These are phyloP conservation scores for Linderina pennispora DNA, from an alignment of 192 early-diverging fungal species.

Conservation along the genomic window DNA sequence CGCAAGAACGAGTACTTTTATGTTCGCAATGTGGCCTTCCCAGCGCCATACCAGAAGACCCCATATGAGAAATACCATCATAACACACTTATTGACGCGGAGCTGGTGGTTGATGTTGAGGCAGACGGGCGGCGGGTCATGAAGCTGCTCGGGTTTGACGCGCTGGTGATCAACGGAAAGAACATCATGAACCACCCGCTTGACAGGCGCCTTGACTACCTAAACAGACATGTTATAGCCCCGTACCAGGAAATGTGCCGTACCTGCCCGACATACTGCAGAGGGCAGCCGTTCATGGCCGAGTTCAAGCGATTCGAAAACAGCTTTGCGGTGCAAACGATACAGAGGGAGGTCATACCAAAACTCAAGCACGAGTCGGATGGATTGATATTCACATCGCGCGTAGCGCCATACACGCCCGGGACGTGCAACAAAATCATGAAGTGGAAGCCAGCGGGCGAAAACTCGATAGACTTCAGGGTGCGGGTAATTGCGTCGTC, in stretches of 20 bases:
- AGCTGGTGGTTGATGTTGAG: constrained; percentile 76
- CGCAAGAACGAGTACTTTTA: constrained; percentile 82
- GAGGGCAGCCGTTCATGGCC: constrained; percentile 17
- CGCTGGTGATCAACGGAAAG: constrained; percentile 53
- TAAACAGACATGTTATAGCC: constrained; percentile 55
- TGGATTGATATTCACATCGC: constrained; percentile 71
- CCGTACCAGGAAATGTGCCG: constrained; percentile 43
- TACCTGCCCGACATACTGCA: neutral
- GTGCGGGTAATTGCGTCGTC: constrained; percentile 26
- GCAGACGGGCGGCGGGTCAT: constrained; percentile 46
- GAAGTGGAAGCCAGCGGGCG: constrained; percentile 82
- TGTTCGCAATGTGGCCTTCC: constrained; percentile 56
- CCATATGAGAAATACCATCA: constrained; percentile 50
- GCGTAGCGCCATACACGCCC: constrained; percentile 50
- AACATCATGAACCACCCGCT: constrained; percentile 54
- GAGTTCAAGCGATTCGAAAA: constrained; percentile 61
- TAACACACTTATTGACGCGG: constrained; percentile 84
- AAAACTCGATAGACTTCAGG: constrained; percentile 76
- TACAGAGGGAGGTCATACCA: constrained; percentile 56
- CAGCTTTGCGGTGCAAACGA: constrained; percentile 54
- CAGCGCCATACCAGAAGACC: constrained; percentile 38
- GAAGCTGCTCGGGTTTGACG: constrained; percentile 65
- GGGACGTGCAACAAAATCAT: constrained; percentile 65
- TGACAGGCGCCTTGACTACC: constrained; percentile 61
- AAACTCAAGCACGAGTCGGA: constrained; percentile 61